Conservation (phyloP, 108 stramenopile genomes). For the Cyclostephanos invisitatus region DNA sequence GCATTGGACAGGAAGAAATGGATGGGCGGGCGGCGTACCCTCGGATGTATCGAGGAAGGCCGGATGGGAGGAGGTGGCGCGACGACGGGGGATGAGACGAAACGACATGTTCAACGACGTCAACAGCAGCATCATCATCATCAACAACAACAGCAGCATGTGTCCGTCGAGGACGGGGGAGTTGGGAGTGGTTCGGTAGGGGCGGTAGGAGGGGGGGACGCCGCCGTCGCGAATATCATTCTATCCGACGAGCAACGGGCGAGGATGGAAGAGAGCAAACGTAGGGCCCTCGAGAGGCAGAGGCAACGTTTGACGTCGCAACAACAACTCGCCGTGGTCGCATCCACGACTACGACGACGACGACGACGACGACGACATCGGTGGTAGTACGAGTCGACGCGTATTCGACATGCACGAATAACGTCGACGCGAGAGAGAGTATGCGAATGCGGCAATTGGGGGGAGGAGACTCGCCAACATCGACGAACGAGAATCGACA, state of each 20-base stretch:
- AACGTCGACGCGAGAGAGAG: too few relatives aligned
- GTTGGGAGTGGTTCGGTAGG: too few relatives aligned
- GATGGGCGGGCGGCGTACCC: conserved; percentile 8
- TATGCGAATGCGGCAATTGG: background rate
- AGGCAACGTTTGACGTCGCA: conserved; percentile 10
- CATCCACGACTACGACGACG: background rate
- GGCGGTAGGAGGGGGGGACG: too few relatives aligned
- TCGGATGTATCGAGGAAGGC: conserved; percentile 23
- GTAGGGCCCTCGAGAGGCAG: conserved; percentile 19
- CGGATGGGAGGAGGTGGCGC: background rate
- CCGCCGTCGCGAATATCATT: background rate
- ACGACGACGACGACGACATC: too few relatives aligned
- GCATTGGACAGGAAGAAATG: conserved; percentile 46
- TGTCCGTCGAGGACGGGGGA: background rate
- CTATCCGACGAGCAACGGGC: conserved; percentile 14
- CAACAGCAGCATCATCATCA: too few relatives aligned
- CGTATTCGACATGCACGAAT: background rate
- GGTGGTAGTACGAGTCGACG: background rate
- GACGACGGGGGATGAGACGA: conserved; percentile 3
- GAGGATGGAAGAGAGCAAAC: conserved; percentile 17
- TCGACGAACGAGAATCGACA: background rate
- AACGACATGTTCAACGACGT: background rate
- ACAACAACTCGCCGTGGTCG: background rate
- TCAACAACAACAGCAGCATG: too few relatives aligned
- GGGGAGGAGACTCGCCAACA: background rate